Percentiles rank a stretch among this genome's conserved stretches.
Conservation (phyloP, 2,329 filamentous ascomycete species). For the Ceratocystis smalleyi region DNA sequence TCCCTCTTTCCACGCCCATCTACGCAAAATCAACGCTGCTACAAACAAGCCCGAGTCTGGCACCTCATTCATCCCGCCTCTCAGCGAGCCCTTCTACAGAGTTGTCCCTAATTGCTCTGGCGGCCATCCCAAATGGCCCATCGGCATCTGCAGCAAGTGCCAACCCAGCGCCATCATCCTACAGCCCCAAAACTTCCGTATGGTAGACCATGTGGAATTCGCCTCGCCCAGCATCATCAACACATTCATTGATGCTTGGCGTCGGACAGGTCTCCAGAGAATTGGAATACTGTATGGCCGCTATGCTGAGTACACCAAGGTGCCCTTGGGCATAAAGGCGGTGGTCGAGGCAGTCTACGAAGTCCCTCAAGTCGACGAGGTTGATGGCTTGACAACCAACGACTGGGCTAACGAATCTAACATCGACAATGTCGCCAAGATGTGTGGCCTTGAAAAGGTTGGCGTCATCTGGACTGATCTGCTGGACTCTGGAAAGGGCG, state of each 20-base stretch:
- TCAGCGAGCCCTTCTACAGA: slow-evolving; percentile 83
- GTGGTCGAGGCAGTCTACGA: slow-evolving; percentile 96
- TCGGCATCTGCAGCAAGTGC: slow-evolving; percentile 95
- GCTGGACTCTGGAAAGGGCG: slow-evolving; percentile 60
- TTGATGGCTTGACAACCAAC: slow-evolving; percentile 72
- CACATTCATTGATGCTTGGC: slow-evolving; percentile 82
- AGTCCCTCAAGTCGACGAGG: slow-evolving; percentile 75
- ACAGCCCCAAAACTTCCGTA: slow-evolving; percentile 83
- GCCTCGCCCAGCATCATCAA: slow-evolving; percentile 72
- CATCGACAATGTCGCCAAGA: slow-evolving; percentile 61
- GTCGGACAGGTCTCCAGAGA: slow-evolving; percentile 67
- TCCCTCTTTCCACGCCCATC: slow-evolving; percentile 83
- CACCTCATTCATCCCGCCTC: slow-evolving; percentile 87
- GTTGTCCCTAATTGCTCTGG: slow-evolving; percentile 81
- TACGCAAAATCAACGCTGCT: slow-evolving; percentile 86
- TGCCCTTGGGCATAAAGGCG: slow-evolving; percentile 86
- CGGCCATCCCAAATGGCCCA: slow-evolving; percentile 83
- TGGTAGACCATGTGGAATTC: slow-evolving; percentile 98
- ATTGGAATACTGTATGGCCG: slow-evolving; percentile 82
- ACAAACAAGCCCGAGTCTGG: slow-evolving; percentile 93
- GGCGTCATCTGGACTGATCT: slow-evolving; percentile 94
- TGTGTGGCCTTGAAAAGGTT: slow-evolving; percentile 75
- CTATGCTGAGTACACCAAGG: slow-evolving; percentile 80
- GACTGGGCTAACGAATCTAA: slow-evolving; percentile 75
- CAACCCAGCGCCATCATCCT: slow-evolving; percentile 94